phyloP scores from a whole-genome alignment of 441 rosid genomes.

The Kokia cookei region DNA sequence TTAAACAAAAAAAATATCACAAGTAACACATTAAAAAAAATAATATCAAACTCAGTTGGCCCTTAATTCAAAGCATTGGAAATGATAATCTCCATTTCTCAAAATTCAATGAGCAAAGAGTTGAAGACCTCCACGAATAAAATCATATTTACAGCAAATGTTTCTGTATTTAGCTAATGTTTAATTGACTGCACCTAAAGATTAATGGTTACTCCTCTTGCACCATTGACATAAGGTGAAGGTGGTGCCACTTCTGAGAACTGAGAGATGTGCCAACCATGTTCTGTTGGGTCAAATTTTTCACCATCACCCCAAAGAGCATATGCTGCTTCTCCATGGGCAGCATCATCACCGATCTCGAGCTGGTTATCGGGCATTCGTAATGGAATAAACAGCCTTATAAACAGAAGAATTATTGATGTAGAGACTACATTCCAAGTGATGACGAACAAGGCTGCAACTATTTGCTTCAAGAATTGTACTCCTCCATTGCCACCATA shows the following conservation, averaged over 20 bases:
- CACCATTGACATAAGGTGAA: conserved; percentile 54
- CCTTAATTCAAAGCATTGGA: neutral
- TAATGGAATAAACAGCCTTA: conserved; percentile 55
- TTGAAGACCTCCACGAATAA: neutral
- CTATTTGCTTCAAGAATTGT: conserved; percentile 65
- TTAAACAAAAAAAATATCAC: too few relatives aligned
- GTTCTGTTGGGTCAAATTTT: conserved; percentile 58
- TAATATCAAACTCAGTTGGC: too few relatives aligned
- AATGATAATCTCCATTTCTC: neutral
- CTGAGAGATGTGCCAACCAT: conserved; percentile 26
- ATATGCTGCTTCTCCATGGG: conserved; percentile 87
- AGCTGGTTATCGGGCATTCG: conserved; percentile 82
- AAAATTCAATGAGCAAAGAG: neutral
- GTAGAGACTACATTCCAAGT: conserved; percentile 66
- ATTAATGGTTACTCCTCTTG: conserved; percentile 74
- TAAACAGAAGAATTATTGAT: conserved; percentile 45
- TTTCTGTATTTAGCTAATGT: neutral
- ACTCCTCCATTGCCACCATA: conserved; percentile 64
- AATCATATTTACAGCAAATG: neutral
- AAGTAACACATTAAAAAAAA: too few relatives aligned
- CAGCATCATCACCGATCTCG: conserved; percentile 74
- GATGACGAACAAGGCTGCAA: conserved; percentile 49
- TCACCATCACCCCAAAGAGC: conserved; percentile 98
- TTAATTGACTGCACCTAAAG: conserved; percentile 14
- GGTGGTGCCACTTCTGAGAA: conserved; percentile 33